Evolutionary conservation across 345 rosid genomes (phyloP), one percentile per base, ranked within the genome.

Genomic region (Barbarea vulgaris): DNA sequence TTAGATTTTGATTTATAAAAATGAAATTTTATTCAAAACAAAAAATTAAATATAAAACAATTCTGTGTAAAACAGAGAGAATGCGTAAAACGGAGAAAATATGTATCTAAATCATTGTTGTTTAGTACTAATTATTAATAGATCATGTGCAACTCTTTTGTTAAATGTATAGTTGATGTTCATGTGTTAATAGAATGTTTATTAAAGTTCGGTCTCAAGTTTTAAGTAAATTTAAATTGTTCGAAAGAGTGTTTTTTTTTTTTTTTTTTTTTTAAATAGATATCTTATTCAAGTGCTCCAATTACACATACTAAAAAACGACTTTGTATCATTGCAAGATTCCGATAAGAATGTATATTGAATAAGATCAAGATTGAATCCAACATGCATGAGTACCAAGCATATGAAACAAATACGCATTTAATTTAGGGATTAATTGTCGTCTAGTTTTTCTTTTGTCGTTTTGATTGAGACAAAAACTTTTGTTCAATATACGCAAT

Each of bases 301-400:
- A n/a, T 46, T 46, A n/a, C 50, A 17, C 9, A 46, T 6, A 46
- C 18, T 44, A 44, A 44, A 13, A 41, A 46, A 15, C 48, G 21
- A 46, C 9, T 46, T 46, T n/a, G 50, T 46, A 75, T 75, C 74
- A 75, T 68, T 75, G 63, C 67, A 75, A 60, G 74, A 60, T 50
- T 60, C 74, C 27, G 30, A 68, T 75, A 75, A 67, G 68, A 75
- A 59, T 59, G 27, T 76, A 69, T 76, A 69, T 76, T 42, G 46
- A 62, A 76, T 63, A 64, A 62, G 47, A 77, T 56, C 67, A 70
- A 37, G 62, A 64, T 64, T 64, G 76, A 70, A 56, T 64, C 61
- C 67, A 70, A 70, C 80, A 70, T 77, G 71, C 75, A 64, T 70
- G 76, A 47, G 46, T 64, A 64, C 63, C 48, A 71, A 57, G 76